Evolutionary conservation across 441 rosid genomes (phyloP), one percentile per base, ranked within the genome.

Genomic region (Erodium moschatum): DNA sequence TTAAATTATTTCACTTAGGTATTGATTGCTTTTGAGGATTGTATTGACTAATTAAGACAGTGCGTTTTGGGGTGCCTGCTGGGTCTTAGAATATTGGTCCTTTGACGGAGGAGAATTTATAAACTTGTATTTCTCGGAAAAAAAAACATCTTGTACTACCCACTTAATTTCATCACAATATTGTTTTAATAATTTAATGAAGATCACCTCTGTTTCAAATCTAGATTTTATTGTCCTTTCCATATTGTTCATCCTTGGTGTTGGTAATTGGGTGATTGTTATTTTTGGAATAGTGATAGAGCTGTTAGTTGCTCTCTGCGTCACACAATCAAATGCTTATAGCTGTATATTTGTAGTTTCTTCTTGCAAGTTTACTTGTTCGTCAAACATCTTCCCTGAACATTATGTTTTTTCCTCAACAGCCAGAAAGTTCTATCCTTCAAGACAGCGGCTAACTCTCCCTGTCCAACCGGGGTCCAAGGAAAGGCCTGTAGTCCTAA

Each of bases 381-480:
- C 11, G 8, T 19, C 15, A 54, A 16, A 16, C 24, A 54, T 54
- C 9, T 5, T n/a, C 21, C 16, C 61, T 54, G 11, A 54, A 18
- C 61, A 8, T 54, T 5, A n/a, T 54, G 19, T 6, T 54, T 54
- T 54, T 54, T 54, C 61, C 19, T 76, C 69, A 67, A 77, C 88
- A 92, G 98, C 89, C 68, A 93, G 79, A 78, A 91, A 84, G 67
- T 88, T 85, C 83, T 88, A 89, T 72, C 96, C 98, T 54, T 91
- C 98, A n/a, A 91, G 97, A 74, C 98, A 93, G 86, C 86, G 93
- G 70, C 90, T 93, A 27, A 91, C 96, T 7, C 90, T 93, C n/a
- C 93, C 98, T 0, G 80, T 91, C 29, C 77, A 84, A 31, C 75
- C 87, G 44, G 98, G 92, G 38, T 86, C 96, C 0, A 93, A 86